These are phyloP conservation scores for Hypocrella siamensis DNA, from an alignment of 2,329 filamentous ascomycete genomes.

Conservation along the genomic window DNA sequence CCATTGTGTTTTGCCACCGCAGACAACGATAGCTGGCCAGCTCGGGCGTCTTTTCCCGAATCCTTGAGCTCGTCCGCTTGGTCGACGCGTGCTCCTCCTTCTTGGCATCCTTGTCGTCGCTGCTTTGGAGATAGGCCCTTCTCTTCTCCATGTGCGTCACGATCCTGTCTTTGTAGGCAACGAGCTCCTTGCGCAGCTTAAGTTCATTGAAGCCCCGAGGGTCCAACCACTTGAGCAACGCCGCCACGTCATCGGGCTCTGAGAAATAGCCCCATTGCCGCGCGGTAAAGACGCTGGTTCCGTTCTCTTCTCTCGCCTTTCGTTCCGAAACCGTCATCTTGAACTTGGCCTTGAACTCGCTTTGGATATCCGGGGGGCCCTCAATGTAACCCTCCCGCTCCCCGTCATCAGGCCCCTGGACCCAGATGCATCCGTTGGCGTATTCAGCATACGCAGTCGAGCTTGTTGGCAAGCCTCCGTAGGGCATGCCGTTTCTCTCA, in stretches of 20 bases:
- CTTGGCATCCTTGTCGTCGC: conserved; percentile 18
- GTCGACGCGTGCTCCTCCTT: conserved; percentile 18
- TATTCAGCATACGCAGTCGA: conserved; percentile 80
- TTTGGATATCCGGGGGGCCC: conserved; percentile 50
- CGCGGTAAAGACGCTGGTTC: conserved; percentile 61
- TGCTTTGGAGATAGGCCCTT: conserved; percentile 44
- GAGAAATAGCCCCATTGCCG: conserved; percentile 86
- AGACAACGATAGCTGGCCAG: conserved; percentile 31
- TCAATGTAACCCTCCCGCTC: conserved; percentile 81
- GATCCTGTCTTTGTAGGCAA: conserved; percentile 62
- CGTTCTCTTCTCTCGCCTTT: conserved; percentile 72
- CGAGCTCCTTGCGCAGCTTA: conserved; percentile 75
- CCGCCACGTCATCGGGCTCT: conserved; percentile 61
- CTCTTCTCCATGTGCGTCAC: conserved; percentile 67
- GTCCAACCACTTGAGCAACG: conserved; percentile 78
- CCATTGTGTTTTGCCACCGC: conserved; percentile 40
- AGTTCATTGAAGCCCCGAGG: conserved; percentile 72
- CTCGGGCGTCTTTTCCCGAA: conserved; percentile 31
- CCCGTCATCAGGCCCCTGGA: conserved; percentile 85
- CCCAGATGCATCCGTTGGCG: conserved; percentile 89
- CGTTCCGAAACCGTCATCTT: conserved; percentile 73
- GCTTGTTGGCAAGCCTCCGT: conserved; percentile 71
- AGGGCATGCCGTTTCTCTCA: conserved; percentile 96
- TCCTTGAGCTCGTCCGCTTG: conserved; percentile 28
- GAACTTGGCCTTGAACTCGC: conserved; percentile 63